Percentiles rank a stretch among this genome's conserved stretches.
These are phyloP conservation scores for Heteromeles arbutifolia DNA, from an alignment of 306 rosid genomes.

Conservation along the genomic window DNA sequence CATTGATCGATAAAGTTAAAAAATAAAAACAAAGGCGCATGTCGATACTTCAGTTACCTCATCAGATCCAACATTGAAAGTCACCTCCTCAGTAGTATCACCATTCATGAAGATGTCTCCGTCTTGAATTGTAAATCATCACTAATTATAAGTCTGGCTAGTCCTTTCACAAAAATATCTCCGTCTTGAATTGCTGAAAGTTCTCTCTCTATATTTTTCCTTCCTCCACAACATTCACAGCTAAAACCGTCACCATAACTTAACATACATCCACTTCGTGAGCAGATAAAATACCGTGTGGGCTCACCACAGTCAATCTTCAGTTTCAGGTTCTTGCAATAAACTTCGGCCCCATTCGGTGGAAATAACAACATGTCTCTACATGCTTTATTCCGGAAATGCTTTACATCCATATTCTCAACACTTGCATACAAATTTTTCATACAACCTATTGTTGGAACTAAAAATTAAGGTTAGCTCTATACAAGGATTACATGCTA, in stretches of 20 bases:
- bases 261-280: too few relatives aligned
- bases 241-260: too few relatives aligned
- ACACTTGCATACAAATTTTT: background rate
- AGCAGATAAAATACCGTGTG: background rate
- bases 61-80: background rate
- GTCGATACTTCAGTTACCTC: background rate
- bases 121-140: slow-evolving; percentile 2
- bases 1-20: background rate
- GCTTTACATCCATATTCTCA: background rate
- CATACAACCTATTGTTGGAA: too few relatives aligned
- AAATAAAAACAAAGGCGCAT: background rate
- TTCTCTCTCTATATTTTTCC: too few relatives aligned
- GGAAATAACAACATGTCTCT: background rate
- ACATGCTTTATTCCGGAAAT: background rate
- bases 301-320: background rate
- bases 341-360: background rate
- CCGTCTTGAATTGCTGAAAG: too few relatives aligned
- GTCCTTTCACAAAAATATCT: background rate
- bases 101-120: background rate
- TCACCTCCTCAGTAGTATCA: too few relatives aligned
- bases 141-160: background rate
- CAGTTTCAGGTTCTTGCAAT: background rate
- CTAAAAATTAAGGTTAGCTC: too few relatives aligned
- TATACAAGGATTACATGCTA: too few relatives aligned
- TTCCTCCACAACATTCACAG: too few relatives aligned